Conservation (phyloP, 371 early-diverging fungal genomes). For the Mortierella sp. region DNA sequence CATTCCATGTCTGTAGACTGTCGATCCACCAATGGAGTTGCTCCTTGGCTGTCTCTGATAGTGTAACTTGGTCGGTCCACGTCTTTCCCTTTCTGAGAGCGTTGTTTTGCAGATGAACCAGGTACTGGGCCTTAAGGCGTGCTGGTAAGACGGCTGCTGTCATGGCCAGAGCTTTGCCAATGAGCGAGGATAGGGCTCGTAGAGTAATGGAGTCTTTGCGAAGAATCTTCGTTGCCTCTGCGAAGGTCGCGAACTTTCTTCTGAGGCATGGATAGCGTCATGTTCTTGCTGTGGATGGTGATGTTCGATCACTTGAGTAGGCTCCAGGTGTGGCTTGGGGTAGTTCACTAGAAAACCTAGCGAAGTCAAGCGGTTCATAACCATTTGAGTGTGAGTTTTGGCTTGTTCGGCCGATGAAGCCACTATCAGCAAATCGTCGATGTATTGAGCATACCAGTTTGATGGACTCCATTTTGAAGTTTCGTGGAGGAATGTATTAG, state of each 20-base stretch:
- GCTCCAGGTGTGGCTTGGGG: constrained; percentile 37
- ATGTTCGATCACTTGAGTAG: constrained; percentile 47
- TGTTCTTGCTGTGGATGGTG: constrained; percentile 33
- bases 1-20: constrained; percentile 20
- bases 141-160: constrained; percentile 7
- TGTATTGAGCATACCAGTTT: constrained; percentile 24
- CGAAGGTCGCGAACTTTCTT: constrained; percentile 44
- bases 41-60: constrained; percentile 3
- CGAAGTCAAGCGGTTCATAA: constrained; percentile 8
- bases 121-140: constrained; percentile 7
- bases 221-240: constrained; percentile 21
- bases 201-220: constrained; percentile 5
- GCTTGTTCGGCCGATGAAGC: constrained; percentile 5
- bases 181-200: constrained; percentile 25
- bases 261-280: constrained; percentile 39
- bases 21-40: constrained; percentile 43
- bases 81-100: constrained; percentile 8
- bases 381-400: not conserved
- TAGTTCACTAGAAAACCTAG: constrained; percentile 48
- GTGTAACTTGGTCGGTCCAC: constrained; percentile 8
- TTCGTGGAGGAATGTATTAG: constrained; percentile 1
- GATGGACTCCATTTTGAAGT: constrained; percentile 58
- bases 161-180: constrained; percentile 3
- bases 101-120: not conserved
- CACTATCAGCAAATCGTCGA: constrained; percentile 39